phyloP scores from a whole-genome alignment of 108 stramenopile genomes.

The Nitzschia putrida region DNA sequence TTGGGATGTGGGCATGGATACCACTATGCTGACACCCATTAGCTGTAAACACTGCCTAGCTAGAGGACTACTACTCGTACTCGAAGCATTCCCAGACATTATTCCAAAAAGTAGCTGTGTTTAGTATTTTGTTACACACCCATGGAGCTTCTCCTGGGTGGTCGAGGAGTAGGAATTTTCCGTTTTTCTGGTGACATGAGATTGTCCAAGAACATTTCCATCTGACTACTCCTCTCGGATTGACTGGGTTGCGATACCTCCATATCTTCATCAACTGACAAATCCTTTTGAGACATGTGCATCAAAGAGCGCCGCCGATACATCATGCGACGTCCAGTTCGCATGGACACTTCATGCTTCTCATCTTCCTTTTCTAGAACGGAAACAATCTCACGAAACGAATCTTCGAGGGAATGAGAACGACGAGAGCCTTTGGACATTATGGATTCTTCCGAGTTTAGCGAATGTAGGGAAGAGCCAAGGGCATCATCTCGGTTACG shows the following conservation, averaged over 20 bases:
- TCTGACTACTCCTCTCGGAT: not conserved
- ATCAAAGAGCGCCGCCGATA: not conserved
- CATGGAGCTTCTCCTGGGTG: no score
- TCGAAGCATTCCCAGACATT: no score
- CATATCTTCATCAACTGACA: not conserved
- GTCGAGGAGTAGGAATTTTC: not conserved
- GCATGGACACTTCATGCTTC: not conserved
- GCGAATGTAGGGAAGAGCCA: no score
- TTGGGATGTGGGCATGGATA: constrained; percentile 30
- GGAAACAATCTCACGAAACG: not conserved
- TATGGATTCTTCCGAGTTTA: no score
- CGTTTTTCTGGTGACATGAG: not conserved
- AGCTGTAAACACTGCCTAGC: no score
- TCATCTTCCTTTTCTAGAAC: not conserved
- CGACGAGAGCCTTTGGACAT: no score
- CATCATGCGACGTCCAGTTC: not conserved
- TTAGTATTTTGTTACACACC: no score
- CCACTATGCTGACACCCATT: not conserved
- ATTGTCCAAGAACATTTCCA: not conserved
- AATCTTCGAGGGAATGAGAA: not conserved
- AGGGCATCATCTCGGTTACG: no score
- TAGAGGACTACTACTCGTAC: no score
- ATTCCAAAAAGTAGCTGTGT: no score
- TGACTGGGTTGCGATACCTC: not conserved
- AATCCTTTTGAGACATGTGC: not conserved